These are phyloP conservation scores for Pachysolen tannophilus DNA, from an alignment of 805 yeast genomes.

Conservation along the genomic window DNA sequence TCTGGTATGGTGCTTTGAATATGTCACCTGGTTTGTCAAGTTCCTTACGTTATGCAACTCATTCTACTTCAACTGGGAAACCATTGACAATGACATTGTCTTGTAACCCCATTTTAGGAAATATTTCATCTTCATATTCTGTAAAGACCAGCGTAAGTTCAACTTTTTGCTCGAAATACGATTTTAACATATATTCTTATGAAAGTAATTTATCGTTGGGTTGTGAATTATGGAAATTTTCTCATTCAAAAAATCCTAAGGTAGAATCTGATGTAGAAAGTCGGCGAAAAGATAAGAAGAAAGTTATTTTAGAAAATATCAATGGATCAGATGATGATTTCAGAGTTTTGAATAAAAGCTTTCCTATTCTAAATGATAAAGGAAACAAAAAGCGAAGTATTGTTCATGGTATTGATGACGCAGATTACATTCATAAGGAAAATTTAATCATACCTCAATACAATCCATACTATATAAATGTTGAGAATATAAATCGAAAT, in stretches of 20 bases:
- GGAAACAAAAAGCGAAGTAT: too few species aligned
- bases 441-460: neutral
- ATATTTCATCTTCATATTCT: constrained; percentile 79
- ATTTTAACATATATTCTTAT: constrained; percentile 85
- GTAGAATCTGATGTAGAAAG: constrained; percentile 1
- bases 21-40: constrained; percentile 89
- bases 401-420: too few species aligned
- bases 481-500: too few species aligned
- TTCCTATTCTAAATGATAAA: neutral
- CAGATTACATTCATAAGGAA: neutral
- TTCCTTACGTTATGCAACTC: constrained; percentile 77
- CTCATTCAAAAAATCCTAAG: constrained; percentile 13
- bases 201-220: constrained; percentile 84
- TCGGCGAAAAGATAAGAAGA: neutral
- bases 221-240: constrained; percentile 66
- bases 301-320: neutral
- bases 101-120: constrained; percentile 85
- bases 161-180: constrained; percentile 77
- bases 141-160: constrained; percentile 70
- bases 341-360: neutral
- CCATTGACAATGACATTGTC: constrained; percentile 86
- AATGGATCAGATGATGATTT: neutral
- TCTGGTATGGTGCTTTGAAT: constrained; percentile 79
- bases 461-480: too few species aligned
- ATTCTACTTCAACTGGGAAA: constrained; percentile 78